A percentile compares a stretch with the other conserved stretches of the same genome.
phyloP scores from a whole-genome alignment of 208 protist species.

The Leishmania arabica region DNA sequence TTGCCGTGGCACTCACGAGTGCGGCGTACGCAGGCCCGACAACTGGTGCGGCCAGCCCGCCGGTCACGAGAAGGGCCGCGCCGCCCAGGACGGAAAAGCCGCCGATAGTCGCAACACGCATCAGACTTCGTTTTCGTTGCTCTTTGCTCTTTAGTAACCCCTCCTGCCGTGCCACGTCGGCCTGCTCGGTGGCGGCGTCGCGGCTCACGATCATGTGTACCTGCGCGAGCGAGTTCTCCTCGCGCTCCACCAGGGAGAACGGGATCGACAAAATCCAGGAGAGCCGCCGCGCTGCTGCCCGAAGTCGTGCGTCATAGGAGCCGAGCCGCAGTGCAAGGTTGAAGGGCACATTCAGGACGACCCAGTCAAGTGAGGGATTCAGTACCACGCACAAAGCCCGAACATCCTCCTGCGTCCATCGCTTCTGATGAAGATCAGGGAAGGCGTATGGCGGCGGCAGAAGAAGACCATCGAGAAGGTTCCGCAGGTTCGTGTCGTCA shows the following conservation, averaged over 20 bases:
- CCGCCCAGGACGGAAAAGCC: constrained; percentile 75
- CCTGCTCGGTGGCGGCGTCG: background rate
- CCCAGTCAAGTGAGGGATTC: constrained; percentile 43
- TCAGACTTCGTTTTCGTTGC: constrained; percentile 39
- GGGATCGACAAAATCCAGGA: constrained; percentile 72
- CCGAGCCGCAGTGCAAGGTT: constrained; percentile 59
- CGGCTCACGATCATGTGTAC: constrained; percentile 1
- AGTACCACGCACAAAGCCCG: constrained; percentile 42
- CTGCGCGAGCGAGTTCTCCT: constrained; percentile 39
- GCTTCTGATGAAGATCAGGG: constrained; percentile 30
- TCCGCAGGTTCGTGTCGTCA: constrained; percentile 38
- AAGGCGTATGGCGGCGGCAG: constrained; percentile 68
- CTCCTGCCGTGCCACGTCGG: constrained; percentile 28
- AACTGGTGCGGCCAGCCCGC: constrained; percentile 73
- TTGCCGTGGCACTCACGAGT: constrained; percentile 46
- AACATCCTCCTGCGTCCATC: constrained; percentile 49
- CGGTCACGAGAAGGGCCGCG: constrained; percentile 61
- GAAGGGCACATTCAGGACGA: constrained; percentile 70
- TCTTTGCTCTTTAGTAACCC: constrained; percentile 36
- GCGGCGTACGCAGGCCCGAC: constrained; percentile 63
- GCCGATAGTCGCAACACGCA: constrained; percentile 64
- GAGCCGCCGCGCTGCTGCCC: constrained; percentile 61
- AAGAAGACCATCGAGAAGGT: constrained; percentile 69
- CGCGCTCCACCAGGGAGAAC: constrained; percentile 55
- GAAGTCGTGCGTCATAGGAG: constrained; percentile 73